Evolutionary conservation across 345 rosid species (phyloP).

Genomic region (Fremontodendron californicum): DNA sequence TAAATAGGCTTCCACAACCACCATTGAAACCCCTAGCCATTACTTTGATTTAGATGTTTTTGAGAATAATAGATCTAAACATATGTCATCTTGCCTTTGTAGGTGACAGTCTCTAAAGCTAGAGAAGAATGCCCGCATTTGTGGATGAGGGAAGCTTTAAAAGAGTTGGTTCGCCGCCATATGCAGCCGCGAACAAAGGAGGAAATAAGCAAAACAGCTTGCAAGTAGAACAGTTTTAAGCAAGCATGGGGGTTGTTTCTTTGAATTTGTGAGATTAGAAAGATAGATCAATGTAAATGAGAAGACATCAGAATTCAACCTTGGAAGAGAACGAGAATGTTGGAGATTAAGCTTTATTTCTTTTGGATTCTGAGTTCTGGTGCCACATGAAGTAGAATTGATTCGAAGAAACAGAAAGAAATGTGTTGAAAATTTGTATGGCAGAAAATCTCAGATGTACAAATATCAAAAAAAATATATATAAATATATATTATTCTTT

Average conservation of each 20-base stretch:
- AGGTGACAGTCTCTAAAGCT: conserved; percentile 42
- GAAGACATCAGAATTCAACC: background rate
- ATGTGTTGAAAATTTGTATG: too few species aligned
- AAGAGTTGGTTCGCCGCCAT: conserved; percentile 25
- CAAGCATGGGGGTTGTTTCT: background rate
- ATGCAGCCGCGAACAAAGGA: too few species aligned
- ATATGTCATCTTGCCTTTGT: background rate
- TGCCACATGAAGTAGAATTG: background rate
- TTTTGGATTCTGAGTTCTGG: background rate
- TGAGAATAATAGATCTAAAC: background rate
- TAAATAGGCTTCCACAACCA: too few species aligned
- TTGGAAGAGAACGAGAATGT: background rate
- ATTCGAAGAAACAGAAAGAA: too few species aligned
- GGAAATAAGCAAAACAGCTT: background rate
- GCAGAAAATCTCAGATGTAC: too few species aligned
- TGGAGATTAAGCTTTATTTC: background rate
- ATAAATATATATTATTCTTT: too few species aligned
- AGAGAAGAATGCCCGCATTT: conserved; percentile 33
- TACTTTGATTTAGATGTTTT: too few species aligned
- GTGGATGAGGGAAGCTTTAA: conserved; percentile 64
- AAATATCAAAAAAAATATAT: too few species aligned
- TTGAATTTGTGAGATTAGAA: background rate
- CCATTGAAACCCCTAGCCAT: too few species aligned
- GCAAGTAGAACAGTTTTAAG: background rate
- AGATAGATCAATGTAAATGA: background rate